Conservation (phyloP, 345 rosid genomes). For the Passiflora organensis region DNA sequence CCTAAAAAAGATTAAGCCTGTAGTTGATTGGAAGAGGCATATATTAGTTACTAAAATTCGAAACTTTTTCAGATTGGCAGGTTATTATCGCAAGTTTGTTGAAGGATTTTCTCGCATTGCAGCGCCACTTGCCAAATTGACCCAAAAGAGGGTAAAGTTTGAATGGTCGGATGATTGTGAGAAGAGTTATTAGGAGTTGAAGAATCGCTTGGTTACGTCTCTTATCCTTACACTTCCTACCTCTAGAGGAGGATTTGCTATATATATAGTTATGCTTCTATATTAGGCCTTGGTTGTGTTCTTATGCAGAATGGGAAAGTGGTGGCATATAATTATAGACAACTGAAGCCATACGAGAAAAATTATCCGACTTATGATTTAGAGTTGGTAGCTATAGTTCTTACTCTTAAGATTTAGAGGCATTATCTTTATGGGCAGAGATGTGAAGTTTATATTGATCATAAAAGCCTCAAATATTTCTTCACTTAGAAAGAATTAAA, state of each 20-base stretch:
- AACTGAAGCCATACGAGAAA: no score
- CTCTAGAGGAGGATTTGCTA: no score
- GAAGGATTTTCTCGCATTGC: slow-evolving; percentile 3
- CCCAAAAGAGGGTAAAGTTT: neutral
- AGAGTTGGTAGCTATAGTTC: neutral
- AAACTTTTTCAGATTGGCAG: neutral
- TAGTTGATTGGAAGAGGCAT: neutral
- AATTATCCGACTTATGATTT: neutral
- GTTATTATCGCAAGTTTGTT: neutral
- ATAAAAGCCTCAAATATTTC: neutral
- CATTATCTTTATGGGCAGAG: neutral
- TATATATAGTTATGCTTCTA: no score
- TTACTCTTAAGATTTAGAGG: neutral
- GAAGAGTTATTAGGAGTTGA: neutral
- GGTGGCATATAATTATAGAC: no score
- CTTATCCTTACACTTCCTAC: no score
- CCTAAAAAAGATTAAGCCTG: neutral
- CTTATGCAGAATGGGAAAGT: no score
- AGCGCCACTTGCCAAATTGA: neutral
- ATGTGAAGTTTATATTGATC: neutral
- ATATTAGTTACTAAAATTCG: neutral
- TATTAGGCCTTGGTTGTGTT: no score
- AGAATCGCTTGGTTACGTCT: neutral
- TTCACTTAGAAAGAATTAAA: neutral
- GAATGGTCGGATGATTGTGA: neutral